Evolutionary conservation across 2,329 filamentous ascomycete species (phyloP).

Genomic region (Daldinia sp.): DNA sequence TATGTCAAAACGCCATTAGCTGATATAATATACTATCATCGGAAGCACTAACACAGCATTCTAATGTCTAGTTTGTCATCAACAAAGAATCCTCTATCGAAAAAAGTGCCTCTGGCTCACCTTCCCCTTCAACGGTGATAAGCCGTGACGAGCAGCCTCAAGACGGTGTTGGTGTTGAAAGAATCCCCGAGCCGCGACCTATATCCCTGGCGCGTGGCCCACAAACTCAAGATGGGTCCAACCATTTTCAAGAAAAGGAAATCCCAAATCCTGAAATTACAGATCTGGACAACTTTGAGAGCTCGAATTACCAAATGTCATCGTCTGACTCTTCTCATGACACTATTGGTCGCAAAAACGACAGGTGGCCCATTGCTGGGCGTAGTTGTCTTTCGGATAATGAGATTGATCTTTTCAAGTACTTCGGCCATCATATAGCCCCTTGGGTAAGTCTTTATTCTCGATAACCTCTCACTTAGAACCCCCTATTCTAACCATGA

Average conservation of each 20-base stretch:
- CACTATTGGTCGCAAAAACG: background rate
- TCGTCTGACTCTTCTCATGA: background rate
- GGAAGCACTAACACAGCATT: background rate
- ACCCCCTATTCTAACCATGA: background rate
- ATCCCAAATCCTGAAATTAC: background rate
- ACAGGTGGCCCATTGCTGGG: background rate
- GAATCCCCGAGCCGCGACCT: background rate
- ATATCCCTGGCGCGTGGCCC: background rate
- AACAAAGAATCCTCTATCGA: background rate
- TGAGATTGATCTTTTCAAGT: conserved; percentile 31
- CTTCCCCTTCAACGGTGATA: background rate
- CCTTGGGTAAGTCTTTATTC: conserved; percentile 28
- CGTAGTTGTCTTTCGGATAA: conserved; percentile 8
- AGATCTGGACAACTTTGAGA: background rate
- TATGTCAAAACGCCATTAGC: background rate
- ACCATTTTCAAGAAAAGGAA: background rate
- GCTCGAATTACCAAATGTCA: background rate
- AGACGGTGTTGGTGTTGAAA: background rate
- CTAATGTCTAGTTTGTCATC: background rate
- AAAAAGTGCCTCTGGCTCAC: background rate
- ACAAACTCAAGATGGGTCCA: background rate
- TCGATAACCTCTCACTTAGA: background rate
- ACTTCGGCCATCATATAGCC: conserved; percentile 25
- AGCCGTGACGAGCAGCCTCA: background rate
- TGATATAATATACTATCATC: too few relatives aligned